Base-by-base conservation (phyloP, 1,284 basidiomycete genomes). In the Apiotrichum domesticum region DNA sequence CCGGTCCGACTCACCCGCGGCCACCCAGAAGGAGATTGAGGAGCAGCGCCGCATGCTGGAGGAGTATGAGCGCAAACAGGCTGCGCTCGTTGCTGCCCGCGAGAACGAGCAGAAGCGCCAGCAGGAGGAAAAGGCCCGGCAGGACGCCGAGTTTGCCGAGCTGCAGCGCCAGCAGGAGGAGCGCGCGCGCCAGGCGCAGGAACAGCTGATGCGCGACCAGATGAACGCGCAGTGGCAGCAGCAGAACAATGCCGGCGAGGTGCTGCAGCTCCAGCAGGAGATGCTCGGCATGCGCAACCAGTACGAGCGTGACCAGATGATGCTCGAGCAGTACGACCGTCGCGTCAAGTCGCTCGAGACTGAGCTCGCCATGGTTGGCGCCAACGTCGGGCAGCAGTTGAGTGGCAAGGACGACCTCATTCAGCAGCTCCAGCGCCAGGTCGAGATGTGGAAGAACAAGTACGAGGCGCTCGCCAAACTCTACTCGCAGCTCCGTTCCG, bases 391-490 rank as follows among this genome's bases (percentile, higher is more conserved):
- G 59, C 87, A 90, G 4, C 96, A 98, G 75, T 83, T 98, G 79
- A 75, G 80, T 54, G 87, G 90, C 51, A 98, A 98, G 78, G 96
- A 99, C 72, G 93, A 98, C 34, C 80, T 98, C 68, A 92, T 98
- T 72, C 87, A 86, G 71, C 92, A 96, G 74, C 83, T 99, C 11
- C 95, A 98, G 75, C 91, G 96, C 72, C 96, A 99, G 78, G 93
- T 97, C 61, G 88, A 86, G 6, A 79, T 96, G 29, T 99, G 96
- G 96, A 87, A 92, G 61, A 94, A 93, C 80, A 99, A 99, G 78
- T 99, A 98, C 77, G 96, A 99, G 77, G 91, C 95, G 0, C 82
- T 99, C 56, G 96, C 96, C 47, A 99, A 98, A 77, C 84, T 99
- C 7, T 99, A 99, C 81, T 96, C 92, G 66, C 96, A 98, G 75